Evolutionary conservation across 1,139 yeast genomes (phyloP).

Genomic region (Saccharomycopsis phalli): DNA sequence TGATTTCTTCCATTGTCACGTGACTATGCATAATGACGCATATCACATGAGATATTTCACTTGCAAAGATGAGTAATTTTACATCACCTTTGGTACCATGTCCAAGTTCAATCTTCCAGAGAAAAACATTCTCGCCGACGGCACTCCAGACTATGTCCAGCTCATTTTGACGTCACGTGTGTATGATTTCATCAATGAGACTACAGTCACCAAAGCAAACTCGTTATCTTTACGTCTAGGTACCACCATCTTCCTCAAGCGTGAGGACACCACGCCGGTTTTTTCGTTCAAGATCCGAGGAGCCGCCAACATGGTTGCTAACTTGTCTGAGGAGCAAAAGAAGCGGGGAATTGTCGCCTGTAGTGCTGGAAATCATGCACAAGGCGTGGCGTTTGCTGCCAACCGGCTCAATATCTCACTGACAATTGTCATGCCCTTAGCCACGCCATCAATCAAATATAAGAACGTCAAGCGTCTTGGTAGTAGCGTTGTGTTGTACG

Average conservation of each 20-base stretch:
- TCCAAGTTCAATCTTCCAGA: neutral
- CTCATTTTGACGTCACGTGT: slow-evolving; percentile 85
- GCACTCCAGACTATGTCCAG: slow-evolving; percentile 89
- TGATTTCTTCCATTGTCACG: too few species aligned
- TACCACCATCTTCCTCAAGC: slow-evolving; percentile 65
- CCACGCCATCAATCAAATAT: slow-evolving; percentile 91
- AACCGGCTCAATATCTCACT: slow-evolving; percentile 79
- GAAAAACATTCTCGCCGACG: slow-evolving; percentile 39
- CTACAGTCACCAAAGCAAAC: slow-evolving; percentile 74
- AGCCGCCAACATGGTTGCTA: slow-evolving; percentile 94
- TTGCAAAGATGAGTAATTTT: too few species aligned
- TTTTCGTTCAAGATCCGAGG: slow-evolving; percentile 95
- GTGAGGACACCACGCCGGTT: slow-evolving; percentile 92
- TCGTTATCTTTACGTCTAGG: slow-evolving; percentile 66
- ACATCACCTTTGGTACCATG: neutral
- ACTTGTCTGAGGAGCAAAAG: slow-evolving; percentile 58
- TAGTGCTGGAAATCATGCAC: slow-evolving; percentile 98
- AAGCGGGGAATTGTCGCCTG: slow-evolving; percentile 92
- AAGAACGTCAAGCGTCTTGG: slow-evolving; percentile 88
- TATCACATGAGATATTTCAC: too few species aligned
- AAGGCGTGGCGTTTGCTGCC: slow-evolving; percentile 95
- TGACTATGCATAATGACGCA: too few species aligned
- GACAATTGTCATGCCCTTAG: slow-evolving; percentile 96
- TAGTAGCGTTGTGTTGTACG: slow-evolving; percentile 83
- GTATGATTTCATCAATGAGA: slow-evolving; percentile 87